Base-by-base conservation (phyloP, 108 stramenopile species). In the Stephanodiscus triporus region DNA sequence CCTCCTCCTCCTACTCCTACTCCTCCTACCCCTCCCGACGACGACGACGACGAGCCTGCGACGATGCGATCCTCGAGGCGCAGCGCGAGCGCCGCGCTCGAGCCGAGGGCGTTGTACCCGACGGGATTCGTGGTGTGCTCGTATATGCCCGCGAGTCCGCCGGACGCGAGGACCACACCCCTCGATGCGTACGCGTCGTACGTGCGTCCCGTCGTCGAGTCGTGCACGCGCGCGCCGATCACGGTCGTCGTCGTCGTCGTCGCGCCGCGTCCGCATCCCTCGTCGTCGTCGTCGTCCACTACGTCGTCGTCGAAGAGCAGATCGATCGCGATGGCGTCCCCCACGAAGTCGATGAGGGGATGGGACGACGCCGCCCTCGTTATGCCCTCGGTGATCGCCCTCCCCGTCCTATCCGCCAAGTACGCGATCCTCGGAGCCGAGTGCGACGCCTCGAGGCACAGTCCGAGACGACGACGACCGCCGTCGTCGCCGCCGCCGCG, bases 51-150 rank as follows among this genome's bases (percentile, higher is more conserved):
- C 24, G 34, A 23, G 37, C 0, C 17, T 23, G 32, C 66, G 17
- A 45, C 48, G 10, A 68, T 10, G 16, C 63, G 38, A 48, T 73
- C 48, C 37, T 81, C 38, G 72, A 77, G 48, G 10, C 78, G 22
- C n/a, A 80, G 47, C 4, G 95, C 97, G 66, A 97, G 56, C 6
- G 87, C 96, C 9, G 93, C 89, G 54, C 91, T 91, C 6, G 91
- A 93, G 22, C 97, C 97, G 32, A 95, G 70, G 0, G 97, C 95
- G 82, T 96, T 96, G 81, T 91, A 91, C 9, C 93, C 91, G 14
- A 85, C 30, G 40, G 97, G 96, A 84, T 98, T 98, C 43, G 95
- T 96, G 47, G 94, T 93, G 68, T 98, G 95, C 61, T 94, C 86
- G 73, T 97, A 98, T 61, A 98, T 91, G 14, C 95, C 95, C 6